Conservation (phyloP, 2,329 filamentous ascomycete genomes). For the Chaetomium sp. region DNA sequence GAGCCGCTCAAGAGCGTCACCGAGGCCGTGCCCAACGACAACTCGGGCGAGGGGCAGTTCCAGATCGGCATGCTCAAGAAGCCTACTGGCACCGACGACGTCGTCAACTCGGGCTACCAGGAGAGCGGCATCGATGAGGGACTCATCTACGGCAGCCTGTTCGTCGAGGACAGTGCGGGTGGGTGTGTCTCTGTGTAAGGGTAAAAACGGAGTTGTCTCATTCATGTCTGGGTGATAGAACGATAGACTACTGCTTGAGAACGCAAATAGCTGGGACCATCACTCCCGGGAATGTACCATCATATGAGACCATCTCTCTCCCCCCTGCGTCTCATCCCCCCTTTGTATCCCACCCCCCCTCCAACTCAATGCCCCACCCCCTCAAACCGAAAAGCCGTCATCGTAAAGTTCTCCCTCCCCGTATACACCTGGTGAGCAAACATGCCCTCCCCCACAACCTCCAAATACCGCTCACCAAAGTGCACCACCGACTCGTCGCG, state of each 20-base stretch:
- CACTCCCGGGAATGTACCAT: not conserved
- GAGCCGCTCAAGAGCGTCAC: slow-evolving; percentile 52
- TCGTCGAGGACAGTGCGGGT: slow-evolving; percentile 50
- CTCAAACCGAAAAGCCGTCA: slow-evolving; percentile 22
- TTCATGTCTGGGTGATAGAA: not conserved
- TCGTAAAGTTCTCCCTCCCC: slow-evolving; percentile 28
- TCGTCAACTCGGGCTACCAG: slow-evolving; percentile 54
- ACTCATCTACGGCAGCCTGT: slow-evolving; percentile 53
- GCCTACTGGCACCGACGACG: slow-evolving; percentile 53
- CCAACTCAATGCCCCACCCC: not conserved
- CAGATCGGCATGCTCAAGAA: slow-evolving; percentile 64
- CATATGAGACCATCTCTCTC: slow-evolving; percentile 6
- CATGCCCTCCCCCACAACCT: slow-evolving; percentile 20
- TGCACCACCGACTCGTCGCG: slow-evolving; percentile 21
- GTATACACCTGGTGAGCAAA: slow-evolving; percentile 29
- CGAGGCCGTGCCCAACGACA: slow-evolving; percentile 49
- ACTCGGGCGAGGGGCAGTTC: slow-evolving; percentile 56
- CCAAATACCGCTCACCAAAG: not conserved
- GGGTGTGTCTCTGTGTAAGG: slow-evolving; percentile 47
- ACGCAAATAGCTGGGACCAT: not conserved
- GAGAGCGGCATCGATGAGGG: slow-evolving; percentile 51
- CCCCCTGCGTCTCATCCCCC: not conserved
- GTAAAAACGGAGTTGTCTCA: not conserved
- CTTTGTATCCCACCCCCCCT: not conserved
- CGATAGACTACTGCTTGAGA: not conserved